These are phyloP conservation scores for Amanita polypyramis DNA, from an alignment of 768 basidiomycete genomes.

Conservation along the genomic window DNA sequence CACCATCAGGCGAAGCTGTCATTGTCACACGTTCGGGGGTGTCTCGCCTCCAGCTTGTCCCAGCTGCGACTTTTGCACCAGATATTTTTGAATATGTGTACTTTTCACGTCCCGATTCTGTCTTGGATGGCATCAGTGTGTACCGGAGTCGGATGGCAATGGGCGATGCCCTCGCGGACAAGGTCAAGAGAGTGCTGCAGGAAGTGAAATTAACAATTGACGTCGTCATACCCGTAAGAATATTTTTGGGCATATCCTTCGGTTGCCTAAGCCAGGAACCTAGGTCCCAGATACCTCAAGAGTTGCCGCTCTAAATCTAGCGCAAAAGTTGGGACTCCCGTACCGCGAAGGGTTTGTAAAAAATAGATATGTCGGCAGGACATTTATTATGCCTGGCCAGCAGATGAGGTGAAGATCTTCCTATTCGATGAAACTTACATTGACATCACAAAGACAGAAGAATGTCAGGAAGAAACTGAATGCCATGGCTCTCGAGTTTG, in stretches of 20 bases:
- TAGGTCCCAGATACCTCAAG: conserved; percentile 94
- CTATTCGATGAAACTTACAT: neutral
- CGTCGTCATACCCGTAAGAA: conserved; percentile 89
- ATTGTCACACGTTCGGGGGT: conserved; percentile 84
- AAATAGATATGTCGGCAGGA: conserved; percentile 96
- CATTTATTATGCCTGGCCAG: conserved; percentile 99
- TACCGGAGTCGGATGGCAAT: conserved; percentile 99
- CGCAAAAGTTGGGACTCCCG: conserved; percentile 80
- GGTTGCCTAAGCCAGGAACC: neutral
- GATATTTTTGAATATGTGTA: conserved; percentile 99
- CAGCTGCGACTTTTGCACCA: conserved; percentile 74
- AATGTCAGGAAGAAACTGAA: conserved; percentile 94
- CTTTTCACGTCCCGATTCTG: conserved; percentile 96
- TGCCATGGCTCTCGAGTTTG: conserved; percentile 97
- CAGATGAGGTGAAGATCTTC: conserved; percentile 59
- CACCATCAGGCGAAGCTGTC: conserved; percentile 71
- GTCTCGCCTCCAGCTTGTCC: conserved; percentile 62
- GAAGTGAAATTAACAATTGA: conserved; percentile 68
- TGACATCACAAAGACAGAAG: conserved; percentile 48
- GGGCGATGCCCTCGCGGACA: conserved; percentile 90
- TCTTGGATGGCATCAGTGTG: conserved; percentile 93
- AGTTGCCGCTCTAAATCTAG: conserved; percentile 91
- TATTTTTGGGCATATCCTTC: neutral
- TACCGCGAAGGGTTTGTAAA: conserved; percentile 99
- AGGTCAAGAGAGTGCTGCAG: conserved; percentile 66